phyloP scores from a whole-genome alignment of 495 filamentous ascomycete species.

The Xylaria venustula region DNA sequence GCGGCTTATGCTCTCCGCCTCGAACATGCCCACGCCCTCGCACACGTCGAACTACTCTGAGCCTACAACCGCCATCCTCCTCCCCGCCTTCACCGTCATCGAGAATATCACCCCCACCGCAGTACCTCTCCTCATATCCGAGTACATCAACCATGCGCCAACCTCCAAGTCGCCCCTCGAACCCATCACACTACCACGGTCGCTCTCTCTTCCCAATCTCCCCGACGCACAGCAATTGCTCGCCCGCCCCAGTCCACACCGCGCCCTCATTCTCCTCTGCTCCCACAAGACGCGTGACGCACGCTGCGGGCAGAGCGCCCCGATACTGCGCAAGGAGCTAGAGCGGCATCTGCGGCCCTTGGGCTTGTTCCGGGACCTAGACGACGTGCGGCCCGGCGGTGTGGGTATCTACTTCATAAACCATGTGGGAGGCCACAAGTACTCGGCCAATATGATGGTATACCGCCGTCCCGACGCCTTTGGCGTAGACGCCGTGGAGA shows the following conservation, averaged over 20 bases:
- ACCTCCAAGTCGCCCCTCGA: slow-evolving; percentile 73
- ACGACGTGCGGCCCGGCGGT: slow-evolving; percentile 83
- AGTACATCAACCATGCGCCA: slow-evolving; percentile 67
- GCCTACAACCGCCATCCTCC: slow-evolving; percentile 79
- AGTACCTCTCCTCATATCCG: slow-evolving; percentile 67
- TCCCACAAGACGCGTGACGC: slow-evolving; percentile 91
- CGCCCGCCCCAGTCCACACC: slow-evolving; percentile 73
- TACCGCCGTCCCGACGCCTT: slow-evolving; percentile 69
- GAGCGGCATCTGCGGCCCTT: slow-evolving; percentile 84
- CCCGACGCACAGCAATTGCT: slow-evolving; percentile 51
- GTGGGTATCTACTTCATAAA: slow-evolving; percentile 95
- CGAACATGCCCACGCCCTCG: slow-evolving; percentile 78
- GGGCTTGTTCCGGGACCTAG: slow-evolving; percentile 80
- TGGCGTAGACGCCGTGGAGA: slow-evolving; percentile 47
- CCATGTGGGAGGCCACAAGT: slow-evolving; percentile 95
- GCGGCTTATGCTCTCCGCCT: slow-evolving; percentile 89
- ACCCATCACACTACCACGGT: slow-evolving; percentile 32
- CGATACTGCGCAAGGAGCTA: slow-evolving; percentile 80
- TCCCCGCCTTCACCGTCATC: slow-evolving; percentile 83
- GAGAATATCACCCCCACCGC: slow-evolving; percentile 80
- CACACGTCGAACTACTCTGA: slow-evolving; percentile 55
- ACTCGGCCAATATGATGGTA: slow-evolving; percentile 85
- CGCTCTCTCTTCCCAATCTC: slow-evolving; percentile 58
- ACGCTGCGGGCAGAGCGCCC: slow-evolving; percentile 89
- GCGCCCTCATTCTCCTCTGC: slow-evolving; percentile 86